Conservation (phyloP, 768 basidiomycete species). For the Dictyophora rubrovolvata region DNA sequence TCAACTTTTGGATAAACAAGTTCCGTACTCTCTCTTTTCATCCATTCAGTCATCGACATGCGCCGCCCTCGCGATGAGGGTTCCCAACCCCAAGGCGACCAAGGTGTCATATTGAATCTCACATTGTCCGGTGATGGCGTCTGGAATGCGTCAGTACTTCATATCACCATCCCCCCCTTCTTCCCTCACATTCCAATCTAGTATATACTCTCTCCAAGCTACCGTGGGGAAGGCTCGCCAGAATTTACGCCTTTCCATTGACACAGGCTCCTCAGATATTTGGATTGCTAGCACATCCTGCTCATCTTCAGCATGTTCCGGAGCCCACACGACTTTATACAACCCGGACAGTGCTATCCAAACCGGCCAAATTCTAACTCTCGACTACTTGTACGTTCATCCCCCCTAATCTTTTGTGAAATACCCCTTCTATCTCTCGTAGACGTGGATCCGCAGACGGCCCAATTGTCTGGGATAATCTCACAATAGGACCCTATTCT, state of each 20-base stretch:
- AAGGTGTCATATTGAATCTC: constrained; percentile 50
- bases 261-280: constrained; percentile 75
- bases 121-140: constrained; percentile 42
- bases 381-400: constrained; percentile 38
- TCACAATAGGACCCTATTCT: constrained; percentile 52
- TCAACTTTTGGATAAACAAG: not conserved
- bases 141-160: constrained; percentile 48
- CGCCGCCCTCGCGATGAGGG: constrained; percentile 27
- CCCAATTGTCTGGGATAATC: constrained; percentile 58
- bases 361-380: constrained; percentile 35
- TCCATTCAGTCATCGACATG: not conserved
- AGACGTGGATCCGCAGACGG: constrained; percentile 43
- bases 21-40: not conserved
- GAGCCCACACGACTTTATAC: constrained; percentile 40
- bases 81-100: constrained; percentile 27
- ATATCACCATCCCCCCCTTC: not conserved
- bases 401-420: not conserved
- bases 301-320: constrained; percentile 39
- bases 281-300: constrained; percentile 70
- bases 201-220: constrained; percentile 57
- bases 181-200: constrained; percentile 17
- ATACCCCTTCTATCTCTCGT: not conserved
- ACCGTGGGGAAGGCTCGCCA: constrained; percentile 39
- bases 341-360: constrained; percentile 37
- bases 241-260: constrained; percentile 57